Base-by-base conservation (phyloP, 257 asterid species). In the Mitragyna speciosa region DNA sequence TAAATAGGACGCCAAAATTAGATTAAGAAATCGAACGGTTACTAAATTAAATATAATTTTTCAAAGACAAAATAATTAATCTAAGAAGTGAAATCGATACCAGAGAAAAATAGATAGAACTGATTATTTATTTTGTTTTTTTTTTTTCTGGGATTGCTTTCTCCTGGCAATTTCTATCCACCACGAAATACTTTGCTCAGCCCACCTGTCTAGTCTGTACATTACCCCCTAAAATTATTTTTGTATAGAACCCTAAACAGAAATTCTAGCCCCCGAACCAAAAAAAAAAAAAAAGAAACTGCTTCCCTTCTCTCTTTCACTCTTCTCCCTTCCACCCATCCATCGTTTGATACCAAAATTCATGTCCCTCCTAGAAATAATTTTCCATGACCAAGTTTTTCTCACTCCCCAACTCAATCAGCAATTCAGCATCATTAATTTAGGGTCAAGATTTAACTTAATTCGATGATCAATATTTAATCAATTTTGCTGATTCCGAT, bases 401-500 rank as follows among this genome's bases (percentile, higher is more conserved):
- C 54, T 22, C 19, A 48, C 14, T 22, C 12, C 7, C 16, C 41
- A 24, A 5, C 30, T 48, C 70, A 26, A 30, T 54, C 48, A 26
- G 56, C 63, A 41, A 39, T 36, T 36, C 39, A 36, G 39, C 39
- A 4, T 78, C 68, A 68, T 77, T 68, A 36, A 33, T 39, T 63
- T 70, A 31, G 49, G 3, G n/a, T n/a, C 49, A 36, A 30, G 17
- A 58, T 36, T 70, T 61, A 12, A 43, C 66, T 75, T 20, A 7
- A 20, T 65, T 16, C 5, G 8, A 52, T 24, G 26, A 63, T 79
- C 49, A 28, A 2, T 19, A 43, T 41, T 84, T 82, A 91, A 72
- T 92, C 97, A 65, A 91, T 89, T 84, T 87, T 93, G 88, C 92
- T 89, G 20, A 93, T 86, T 45, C 95, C 95, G 73, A 93, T 90